phyloP scores from a whole-genome alignment of 768 basidiomycete species.

The Auriscalpium orientale region DNA sequence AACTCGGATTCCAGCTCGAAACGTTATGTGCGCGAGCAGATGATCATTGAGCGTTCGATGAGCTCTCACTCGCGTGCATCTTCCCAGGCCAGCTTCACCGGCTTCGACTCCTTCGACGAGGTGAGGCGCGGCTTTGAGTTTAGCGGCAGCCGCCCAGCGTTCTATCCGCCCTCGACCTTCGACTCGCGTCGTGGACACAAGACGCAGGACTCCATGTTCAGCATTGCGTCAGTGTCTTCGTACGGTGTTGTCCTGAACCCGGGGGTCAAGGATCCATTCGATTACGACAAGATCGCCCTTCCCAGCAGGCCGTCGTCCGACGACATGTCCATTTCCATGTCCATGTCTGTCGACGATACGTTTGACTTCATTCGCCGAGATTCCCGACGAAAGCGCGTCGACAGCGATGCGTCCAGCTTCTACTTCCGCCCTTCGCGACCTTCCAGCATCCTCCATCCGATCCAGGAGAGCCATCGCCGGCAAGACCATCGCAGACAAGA shows the following conservation, averaged over 20 bases:
- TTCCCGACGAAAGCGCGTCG: conserved; percentile 45
- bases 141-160: conserved; percentile 48
- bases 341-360: conserved; percentile 56
- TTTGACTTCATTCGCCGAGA: conserved; percentile 50
- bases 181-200: conserved; percentile 31
- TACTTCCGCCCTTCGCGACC: conserved; percentile 47
- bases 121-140: conserved; percentile 78
- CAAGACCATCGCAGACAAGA: conserved; percentile 61
- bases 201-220: conserved; percentile 55
- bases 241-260: conserved; percentile 61
- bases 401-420: conserved; percentile 73
- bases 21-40: conserved; percentile 19
- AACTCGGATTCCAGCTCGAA: conserved; percentile 41
- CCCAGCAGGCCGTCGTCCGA: conserved; percentile 53
- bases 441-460: conserved; percentile 22
- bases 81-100: conserved; percentile 60
- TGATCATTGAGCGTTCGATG: conserved; percentile 12
- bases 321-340: conserved; percentile 45
- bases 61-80: conserved; percentile 27
- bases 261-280: conserved; percentile 67
- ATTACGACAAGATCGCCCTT: conserved; percentile 38
- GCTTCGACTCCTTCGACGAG: conserved; percentile 71
- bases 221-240: conserved; percentile 74
- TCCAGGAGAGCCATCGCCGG: conserved; percentile 45
- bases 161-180: conserved; percentile 49